These are phyloP conservation scores for Aspergillus funiculosus DNA, from an alignment of 495 filamentous ascomycete genomes.

Conservation along the genomic window DNA sequence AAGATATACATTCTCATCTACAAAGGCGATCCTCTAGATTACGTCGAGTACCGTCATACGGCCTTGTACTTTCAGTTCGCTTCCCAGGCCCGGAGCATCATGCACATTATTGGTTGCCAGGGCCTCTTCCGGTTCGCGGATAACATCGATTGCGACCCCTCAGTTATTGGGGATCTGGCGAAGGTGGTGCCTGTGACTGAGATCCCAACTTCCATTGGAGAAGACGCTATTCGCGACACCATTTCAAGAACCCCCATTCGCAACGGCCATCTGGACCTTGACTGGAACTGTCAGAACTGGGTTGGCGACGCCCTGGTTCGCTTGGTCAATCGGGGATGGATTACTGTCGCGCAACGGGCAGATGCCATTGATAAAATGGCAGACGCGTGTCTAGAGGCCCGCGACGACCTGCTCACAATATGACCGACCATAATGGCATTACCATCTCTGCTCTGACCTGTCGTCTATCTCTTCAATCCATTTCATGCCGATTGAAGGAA, in stretches of 20 bases:
- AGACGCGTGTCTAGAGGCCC: slow-evolving; percentile 28
- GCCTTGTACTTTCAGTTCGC: slow-evolving; percentile 26
- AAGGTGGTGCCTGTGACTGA: slow-evolving; percentile 19
- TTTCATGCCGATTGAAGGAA: neutral
- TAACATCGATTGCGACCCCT: slow-evolving; percentile 30
- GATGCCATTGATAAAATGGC: slow-evolving; percentile 25
- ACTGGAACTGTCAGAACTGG: slow-evolving; percentile 38
- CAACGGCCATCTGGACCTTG: slow-evolving; percentile 22
- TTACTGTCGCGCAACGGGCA: slow-evolving; percentile 15
- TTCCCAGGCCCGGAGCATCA: slow-evolving; percentile 12
- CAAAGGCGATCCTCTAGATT: slow-evolving; percentile 28
- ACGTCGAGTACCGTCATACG: slow-evolving; percentile 30
- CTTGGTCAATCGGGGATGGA: slow-evolving; percentile 22
- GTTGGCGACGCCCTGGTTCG: slow-evolving; percentile 26
- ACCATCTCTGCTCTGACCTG: neutral
- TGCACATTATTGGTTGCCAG: slow-evolving; percentile 26
- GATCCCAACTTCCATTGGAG: slow-evolving; percentile 16
- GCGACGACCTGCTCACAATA: slow-evolving; percentile 5
- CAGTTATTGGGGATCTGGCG: slow-evolving; percentile 54
- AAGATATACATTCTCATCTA: slow-evolving; percentile 27
- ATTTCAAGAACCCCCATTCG: slow-evolving; percentile 21
- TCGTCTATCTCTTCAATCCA: too few species aligned
- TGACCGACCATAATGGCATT: neutral
- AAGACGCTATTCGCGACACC: slow-evolving; percentile 17
- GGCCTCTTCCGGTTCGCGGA: slow-evolving; percentile 28